phyloP scores from a whole-genome alignment of 768 basidiomycete genomes.

The Clavaria fumosa region DNA sequence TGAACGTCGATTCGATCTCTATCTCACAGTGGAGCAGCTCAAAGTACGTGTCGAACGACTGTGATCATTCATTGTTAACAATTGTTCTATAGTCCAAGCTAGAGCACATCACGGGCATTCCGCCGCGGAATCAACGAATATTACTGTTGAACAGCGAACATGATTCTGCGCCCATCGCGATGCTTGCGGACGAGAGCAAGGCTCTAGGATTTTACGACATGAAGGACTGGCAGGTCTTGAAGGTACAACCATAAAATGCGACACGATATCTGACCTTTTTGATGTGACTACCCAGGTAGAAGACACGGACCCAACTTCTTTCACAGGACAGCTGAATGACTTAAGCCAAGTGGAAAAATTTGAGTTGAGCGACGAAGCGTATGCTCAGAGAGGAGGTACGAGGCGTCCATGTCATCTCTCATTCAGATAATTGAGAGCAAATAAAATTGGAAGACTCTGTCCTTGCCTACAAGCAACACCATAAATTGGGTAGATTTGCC shows the following conservation, averaged over 20 bases:
- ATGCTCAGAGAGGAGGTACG: conserved; percentile 63
- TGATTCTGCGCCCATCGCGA: conserved; percentile 31
- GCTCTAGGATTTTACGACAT: conserved; percentile 64
- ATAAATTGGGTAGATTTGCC: conserved; percentile 85
- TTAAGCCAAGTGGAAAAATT: conserved; percentile 84
- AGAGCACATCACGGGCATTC: conserved; percentile 85
- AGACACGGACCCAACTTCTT: conserved; percentile 59
- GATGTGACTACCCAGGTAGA: conserved; percentile 47
- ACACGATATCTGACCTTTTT: too few species aligned
- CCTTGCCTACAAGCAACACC: conserved; percentile 69
- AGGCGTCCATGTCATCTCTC: not conserved
- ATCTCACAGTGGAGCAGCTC: conserved; percentile 59
- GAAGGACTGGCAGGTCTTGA: conserved; percentile 63
- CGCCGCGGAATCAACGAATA: conserved; percentile 55
- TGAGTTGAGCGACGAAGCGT: conserved; percentile 70
- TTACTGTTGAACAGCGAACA: conserved; percentile 43
- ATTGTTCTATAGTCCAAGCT: conserved; percentile 55
- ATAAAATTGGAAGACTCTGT: conserved; percentile 53
- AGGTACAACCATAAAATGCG: too few species aligned
- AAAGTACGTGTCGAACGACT: conserved; percentile 57
- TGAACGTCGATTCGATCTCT: conserved; percentile 71
- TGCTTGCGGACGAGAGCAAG: conserved; percentile 50
- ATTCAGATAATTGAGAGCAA: not conserved
- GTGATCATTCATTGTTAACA: too few species aligned
- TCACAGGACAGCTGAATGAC: conserved; percentile 78